Evolutionary conservation across 495 filamentous ascomycete genomes (phyloP).

Genomic region (Podospora pseudoanserina): DNA sequence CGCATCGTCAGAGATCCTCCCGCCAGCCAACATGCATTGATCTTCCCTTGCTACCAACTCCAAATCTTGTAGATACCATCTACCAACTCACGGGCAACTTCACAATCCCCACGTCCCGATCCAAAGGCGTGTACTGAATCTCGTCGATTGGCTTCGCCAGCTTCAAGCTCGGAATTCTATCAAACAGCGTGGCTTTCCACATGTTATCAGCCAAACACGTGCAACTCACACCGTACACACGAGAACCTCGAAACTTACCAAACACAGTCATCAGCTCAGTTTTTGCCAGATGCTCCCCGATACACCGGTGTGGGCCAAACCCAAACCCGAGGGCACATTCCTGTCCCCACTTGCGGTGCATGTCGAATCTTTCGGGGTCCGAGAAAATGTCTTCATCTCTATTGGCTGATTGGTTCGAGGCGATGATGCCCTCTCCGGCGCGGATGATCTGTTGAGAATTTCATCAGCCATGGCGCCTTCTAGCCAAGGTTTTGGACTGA

Average conservation of each 20-base stretch:
- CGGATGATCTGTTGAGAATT: slow-evolving; percentile 28
- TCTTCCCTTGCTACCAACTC: not conserved
- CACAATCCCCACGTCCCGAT: slow-evolving; percentile 39
- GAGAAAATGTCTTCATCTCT: slow-evolving; percentile 44
- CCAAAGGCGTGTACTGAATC: slow-evolving; percentile 35
- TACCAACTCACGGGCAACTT: slow-evolving; percentile 35
- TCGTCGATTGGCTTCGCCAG: slow-evolving; percentile 36
- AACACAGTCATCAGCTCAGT: slow-evolving; percentile 39
- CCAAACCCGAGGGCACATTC: slow-evolving; percentile 43
- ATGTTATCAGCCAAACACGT: not conserved
- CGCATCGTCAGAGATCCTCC: too few relatives aligned
- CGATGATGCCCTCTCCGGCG: slow-evolving; percentile 43
- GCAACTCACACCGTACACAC: not conserved
- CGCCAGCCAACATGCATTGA: too few relatives aligned
- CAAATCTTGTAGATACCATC: not conserved
- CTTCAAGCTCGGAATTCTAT: slow-evolving; percentile 33
- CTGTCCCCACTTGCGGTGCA: slow-evolving; percentile 36
- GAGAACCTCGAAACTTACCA: slow-evolving; percentile 27
- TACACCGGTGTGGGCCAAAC: slow-evolving; percentile 43
- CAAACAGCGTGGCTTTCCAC: slow-evolving; percentile 30
- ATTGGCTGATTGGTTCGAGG: slow-evolving; percentile 45
- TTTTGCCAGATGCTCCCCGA: slow-evolving; percentile 42
- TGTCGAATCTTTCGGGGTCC: slow-evolving; percentile 41
- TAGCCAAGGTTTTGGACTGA: not conserved
- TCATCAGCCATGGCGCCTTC: not conserved